A percentile compares a stretch with the other conserved stretches of the same genome.
These are phyloP conservation scores for Leishmania guyanensis DNA, from an alignment of 208 protist genomes.

Conservation along the genomic window DNA sequence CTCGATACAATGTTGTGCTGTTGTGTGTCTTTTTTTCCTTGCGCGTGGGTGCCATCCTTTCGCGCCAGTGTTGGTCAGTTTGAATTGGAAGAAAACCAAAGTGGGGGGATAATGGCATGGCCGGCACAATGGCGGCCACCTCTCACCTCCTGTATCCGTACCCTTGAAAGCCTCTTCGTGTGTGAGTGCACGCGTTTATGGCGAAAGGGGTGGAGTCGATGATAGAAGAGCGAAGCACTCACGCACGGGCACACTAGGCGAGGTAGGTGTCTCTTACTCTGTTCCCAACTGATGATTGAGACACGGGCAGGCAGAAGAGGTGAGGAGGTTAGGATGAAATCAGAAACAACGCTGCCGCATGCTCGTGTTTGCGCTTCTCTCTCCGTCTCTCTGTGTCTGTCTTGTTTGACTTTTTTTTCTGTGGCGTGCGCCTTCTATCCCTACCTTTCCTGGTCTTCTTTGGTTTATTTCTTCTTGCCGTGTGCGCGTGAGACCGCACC, in stretches of 20 bases:
- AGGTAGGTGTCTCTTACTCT: neutral
- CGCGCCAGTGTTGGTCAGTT: too few species aligned
- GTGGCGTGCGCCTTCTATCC: neutral
- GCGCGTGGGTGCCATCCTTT: neutral
- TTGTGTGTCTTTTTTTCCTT: neutral
- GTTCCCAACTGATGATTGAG: neutral
- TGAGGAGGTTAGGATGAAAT: neutral
- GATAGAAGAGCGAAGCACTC: neutral
- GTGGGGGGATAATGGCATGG: neutral
- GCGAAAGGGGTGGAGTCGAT: neutral
- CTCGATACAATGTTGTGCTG: neutral
- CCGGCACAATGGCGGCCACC: neutral
- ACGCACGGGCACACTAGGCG: neutral
- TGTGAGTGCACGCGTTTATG: neutral
- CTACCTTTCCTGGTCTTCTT: slow-evolving; percentile 3
- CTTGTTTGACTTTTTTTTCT: neutral
- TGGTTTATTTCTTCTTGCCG: neutral
- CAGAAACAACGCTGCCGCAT: neutral
- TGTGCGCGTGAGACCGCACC: slow-evolving; percentile 3
- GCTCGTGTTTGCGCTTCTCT: neutral
- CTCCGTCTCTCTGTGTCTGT: slow-evolving; percentile 12
- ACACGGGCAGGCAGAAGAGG: neutral
- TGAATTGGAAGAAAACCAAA: neutral
- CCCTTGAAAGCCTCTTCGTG: neutral
- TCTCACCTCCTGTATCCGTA: neutral